Evolutionary conservation across 192 early-diverging fungal species (phyloP), one percentile per base, ranked within the genome.

Genomic region (Podochytrium sp.): DNA sequence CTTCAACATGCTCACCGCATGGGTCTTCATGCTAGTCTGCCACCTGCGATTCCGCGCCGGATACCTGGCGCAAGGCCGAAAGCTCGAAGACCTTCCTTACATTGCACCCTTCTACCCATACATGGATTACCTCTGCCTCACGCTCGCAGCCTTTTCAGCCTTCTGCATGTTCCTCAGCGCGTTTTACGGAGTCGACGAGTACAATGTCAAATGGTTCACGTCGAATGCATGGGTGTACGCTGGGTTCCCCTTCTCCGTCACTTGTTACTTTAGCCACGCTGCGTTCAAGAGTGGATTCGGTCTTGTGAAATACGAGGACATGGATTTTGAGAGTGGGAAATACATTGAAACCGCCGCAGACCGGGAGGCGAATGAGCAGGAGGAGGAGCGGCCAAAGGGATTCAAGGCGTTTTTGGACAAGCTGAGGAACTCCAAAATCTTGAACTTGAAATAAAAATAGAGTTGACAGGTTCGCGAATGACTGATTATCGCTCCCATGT

Each of bases 11-110:
- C 23, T 69, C 56, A 18, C 25, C 6, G 25, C 39, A 2, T 76
- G 75, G 75, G 49, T 76, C 39, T 33, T 70, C 25, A 76, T 76
- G 56, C 49, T 55, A 10, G 23, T 61, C 42, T 62, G 52, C 1
- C 75, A 76, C 37, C 27, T 76, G 16, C 53, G 75, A 1, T 76
- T 76, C 75, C 51, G 69, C 0, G n/a, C 29, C 27, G 75, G 65
- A 1, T 70, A 47, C 7, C 7, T 60, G n/a, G 75, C 75, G 6
- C 75, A 76, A 59, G 66, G 66, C 12, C 0, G 56, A 1, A 35
- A 42, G 29, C 29, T 76, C 2, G 35, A 67, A 25, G 75, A 76
- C 25, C 47, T 76, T 5, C 66, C 57, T 20, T 76, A 76, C 56
- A 14, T 23, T 25, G 56, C 66, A 27, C 75, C 75, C 3, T 55